Evolutionary conservation across 75 land plant genomes (phyloP).

Genomic region (Pinus taeda): DNA sequence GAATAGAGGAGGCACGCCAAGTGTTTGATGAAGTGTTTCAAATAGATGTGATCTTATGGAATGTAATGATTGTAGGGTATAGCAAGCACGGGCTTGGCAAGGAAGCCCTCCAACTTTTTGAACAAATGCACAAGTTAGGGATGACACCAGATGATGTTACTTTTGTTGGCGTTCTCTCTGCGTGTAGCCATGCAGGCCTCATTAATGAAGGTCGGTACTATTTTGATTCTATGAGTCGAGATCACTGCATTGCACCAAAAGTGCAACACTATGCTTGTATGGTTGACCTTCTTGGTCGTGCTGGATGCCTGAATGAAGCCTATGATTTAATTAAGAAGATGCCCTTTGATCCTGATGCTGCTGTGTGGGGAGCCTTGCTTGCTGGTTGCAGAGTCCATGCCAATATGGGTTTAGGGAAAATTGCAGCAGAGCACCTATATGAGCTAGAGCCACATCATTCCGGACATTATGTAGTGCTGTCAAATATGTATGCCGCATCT

Average conservation of each 20-base stretch:
- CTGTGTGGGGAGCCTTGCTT: conserved; percentile 8
- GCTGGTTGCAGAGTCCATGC: conserved; percentile 8
- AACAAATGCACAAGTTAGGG: background rate
- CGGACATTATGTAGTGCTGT: conserved; percentile 5
- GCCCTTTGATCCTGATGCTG: conserved; percentile 11
- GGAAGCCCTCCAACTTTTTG: background rate
- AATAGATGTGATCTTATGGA: background rate
- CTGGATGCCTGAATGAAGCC: conserved; percentile 10
- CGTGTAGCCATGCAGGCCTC: background rate
- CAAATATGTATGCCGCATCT: conserved; percentile 16
- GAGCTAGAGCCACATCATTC: conserved; percentile 13
- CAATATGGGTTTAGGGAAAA: conserved; percentile 5
- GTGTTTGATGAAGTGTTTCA: background rate
- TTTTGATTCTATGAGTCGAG: background rate
- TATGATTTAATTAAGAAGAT: background rate
- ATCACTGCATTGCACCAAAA: background rate
- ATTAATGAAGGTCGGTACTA: background rate
- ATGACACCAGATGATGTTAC: background rate
- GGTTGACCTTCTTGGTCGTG: conserved; percentile 18
- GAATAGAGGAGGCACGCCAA: background rate
- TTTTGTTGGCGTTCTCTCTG: background rate
- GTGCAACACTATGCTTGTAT: conserved; percentile 18
- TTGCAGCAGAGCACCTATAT: background rate
- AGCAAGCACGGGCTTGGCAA: background rate
- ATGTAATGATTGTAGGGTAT: background rate